Evolutionary conservation across 306 rosid genomes (phyloP).

Genomic region (Sphenostylis stenocarpa): DNA sequence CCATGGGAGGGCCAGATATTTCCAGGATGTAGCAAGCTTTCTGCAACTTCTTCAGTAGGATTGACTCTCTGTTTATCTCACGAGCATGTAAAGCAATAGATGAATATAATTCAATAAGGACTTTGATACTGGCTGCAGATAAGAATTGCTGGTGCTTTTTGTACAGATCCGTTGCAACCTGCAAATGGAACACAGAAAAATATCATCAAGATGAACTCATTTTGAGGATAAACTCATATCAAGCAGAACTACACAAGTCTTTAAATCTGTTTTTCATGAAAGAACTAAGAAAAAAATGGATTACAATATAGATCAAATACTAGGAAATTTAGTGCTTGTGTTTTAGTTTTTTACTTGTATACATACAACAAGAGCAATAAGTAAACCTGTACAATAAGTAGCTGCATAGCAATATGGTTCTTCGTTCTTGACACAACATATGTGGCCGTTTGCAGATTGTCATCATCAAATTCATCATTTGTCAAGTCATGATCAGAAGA

Average conservation of each 20-base stretch:
- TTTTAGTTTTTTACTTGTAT: constrained; percentile 1
- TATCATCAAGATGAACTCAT: constrained; percentile 28
- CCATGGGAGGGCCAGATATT: constrained; percentile 86
- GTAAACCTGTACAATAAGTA: constrained; percentile 82
- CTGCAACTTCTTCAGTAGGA: constrained; percentile 75
- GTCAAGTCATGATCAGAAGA: constrained; percentile 68
- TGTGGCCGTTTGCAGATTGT: constrained; percentile 76
- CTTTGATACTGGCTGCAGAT: constrained; percentile 54
- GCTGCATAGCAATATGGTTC: constrained; percentile 87
- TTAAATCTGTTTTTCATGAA: neutral
- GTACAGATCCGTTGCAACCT: constrained; percentile 76
- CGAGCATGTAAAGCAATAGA: constrained; percentile 78
- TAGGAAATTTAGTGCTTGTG: neutral
- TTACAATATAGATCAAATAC: constrained; percentile 1
- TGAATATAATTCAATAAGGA: constrained; percentile 69
- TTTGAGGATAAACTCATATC: constrained; percentile 4
- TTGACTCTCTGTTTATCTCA: constrained; percentile 60
- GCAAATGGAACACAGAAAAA: constrained; percentile 24
- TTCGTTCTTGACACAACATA: constrained; percentile 82
- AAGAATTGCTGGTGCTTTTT: constrained; percentile 55
- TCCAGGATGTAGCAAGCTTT: constrained; percentile 89
- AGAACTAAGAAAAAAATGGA: neutral
- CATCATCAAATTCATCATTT: constrained; percentile 80
- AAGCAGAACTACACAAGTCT: neutral
- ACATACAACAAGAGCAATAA: constrained; percentile 32